Evolutionary conservation across 306 rosid species (phyloP).

Genomic region (Trifolium fragiferum): DNA sequence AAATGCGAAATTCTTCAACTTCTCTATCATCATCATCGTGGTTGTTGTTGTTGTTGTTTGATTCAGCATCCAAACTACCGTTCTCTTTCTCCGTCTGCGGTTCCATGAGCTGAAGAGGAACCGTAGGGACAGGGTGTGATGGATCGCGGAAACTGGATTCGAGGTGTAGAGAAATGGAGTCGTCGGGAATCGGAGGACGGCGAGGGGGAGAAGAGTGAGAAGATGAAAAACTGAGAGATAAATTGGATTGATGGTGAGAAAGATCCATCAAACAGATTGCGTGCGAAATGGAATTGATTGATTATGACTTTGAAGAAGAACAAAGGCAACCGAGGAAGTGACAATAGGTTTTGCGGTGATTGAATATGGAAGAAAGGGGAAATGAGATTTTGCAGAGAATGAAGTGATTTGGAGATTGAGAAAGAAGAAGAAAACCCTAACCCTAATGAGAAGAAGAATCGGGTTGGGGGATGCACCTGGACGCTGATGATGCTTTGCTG

Average conservation of each 20-base stretch:
- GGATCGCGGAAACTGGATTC: slow-evolving; percentile 66
- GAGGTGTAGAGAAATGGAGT: slow-evolving; percentile 68
- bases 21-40: slow-evolving; percentile 61
- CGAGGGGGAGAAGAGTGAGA: slow-evolving; percentile 69
- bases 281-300: not conserved
- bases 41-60: slow-evolving; percentile 7
- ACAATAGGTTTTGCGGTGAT: not conserved
- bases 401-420: not conserved
- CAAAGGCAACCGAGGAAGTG: slow-evolving; percentile 23
- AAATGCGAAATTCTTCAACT: slow-evolving; percentile 79
- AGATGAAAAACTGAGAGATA: slow-evolving; percentile 69
- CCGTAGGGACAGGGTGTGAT: slow-evolving; percentile 52
- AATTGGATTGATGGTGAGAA: slow-evolving; percentile 61
- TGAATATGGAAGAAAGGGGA: slow-evolving; percentile 34
- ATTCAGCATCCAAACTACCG: slow-evolving; percentile 16
- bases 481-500: slow-evolving; percentile 29
- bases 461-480: slow-evolving; percentile 50
- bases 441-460: slow-evolving; percentile 14
- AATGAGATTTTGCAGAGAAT: slow-evolving; percentile 32
- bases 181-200: slow-evolving; percentile 60
- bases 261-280: slow-evolving; percentile 56
- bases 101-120: slow-evolving; percentile 78
- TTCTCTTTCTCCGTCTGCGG: slow-evolving; percentile 50
- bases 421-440: slow-evolving; percentile 43
- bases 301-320: slow-evolving; percentile 1